A percentile compares a stretch with the other conserved stretches of the same genome.
phyloP scores from a whole-genome alignment of 306 rosid species.

The Inga laurina region DNA sequence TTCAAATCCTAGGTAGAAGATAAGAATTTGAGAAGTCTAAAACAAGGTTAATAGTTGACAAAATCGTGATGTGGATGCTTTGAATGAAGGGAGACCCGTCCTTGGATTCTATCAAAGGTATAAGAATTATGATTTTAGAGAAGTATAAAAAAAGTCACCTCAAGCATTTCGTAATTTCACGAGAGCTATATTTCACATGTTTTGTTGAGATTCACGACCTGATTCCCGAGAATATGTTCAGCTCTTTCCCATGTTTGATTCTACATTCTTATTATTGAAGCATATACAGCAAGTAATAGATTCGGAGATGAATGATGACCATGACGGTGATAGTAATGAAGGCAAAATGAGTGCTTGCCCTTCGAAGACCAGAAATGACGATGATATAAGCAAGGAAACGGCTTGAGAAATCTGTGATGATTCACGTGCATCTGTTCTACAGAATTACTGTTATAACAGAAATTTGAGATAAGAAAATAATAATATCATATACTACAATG shows the following conservation, averaged over 20 bases:
- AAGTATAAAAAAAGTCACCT: constrained; percentile 48
- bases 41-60: neutral
- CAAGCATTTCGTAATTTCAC: constrained; percentile 66
- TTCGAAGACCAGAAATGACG: neutral
- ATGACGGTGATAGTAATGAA: neutral
- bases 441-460: no score
- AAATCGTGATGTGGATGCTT: constrained; percentile 29
- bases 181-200: constrained; percentile 93
- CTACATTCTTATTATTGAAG: neutral
- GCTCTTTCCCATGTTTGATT: constrained; percentile 44
- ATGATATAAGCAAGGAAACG: neutral
- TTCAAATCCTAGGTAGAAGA: constrained; percentile 34
- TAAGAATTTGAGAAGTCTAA: neutral
- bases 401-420: neutral
- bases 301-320: neutral
- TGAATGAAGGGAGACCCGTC: constrained; percentile 46
- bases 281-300: neutral
- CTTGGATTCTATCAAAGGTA: constrained; percentile 56
- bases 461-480: no score
- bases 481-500: no score
- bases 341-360: neutral
- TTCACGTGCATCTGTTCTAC: no score
- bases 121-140: constrained; percentile 1
- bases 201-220: constrained; percentile 55
- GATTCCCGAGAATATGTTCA: constrained; percentile 73